Evolutionary conservation across 306 rosid genomes (phyloP).

Genomic region (Sesbania bispinosa): DNA sequence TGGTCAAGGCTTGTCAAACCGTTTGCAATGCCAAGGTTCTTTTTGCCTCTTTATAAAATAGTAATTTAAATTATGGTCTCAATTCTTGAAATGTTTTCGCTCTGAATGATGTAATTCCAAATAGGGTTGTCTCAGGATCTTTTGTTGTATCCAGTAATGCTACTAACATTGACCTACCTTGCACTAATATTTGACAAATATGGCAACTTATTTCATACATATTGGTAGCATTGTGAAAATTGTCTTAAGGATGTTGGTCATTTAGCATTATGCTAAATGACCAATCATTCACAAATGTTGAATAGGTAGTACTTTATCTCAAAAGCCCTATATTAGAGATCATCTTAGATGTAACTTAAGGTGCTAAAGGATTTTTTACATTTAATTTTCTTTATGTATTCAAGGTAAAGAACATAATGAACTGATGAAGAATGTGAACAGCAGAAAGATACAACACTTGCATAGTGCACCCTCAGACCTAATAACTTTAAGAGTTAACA

Average conservation of each 20-base stretch:
- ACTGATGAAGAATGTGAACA: background rate
- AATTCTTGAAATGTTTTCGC: background rate
- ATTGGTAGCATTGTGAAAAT: background rate
- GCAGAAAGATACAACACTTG: background rate
- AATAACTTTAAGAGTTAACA: background rate
- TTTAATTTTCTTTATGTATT: background rate
- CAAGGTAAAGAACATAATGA: background rate
- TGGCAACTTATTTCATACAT: background rate
- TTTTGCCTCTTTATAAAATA: constrained; percentile 14
- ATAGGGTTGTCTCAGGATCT: background rate
- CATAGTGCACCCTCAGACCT: background rate
- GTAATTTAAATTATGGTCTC: background rate
- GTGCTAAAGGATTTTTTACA: background rate
- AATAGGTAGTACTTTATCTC: background rate
- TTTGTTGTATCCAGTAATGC: background rate
- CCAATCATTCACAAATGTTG: background rate
- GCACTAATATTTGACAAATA: background rate
- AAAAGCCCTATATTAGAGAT: background rate
- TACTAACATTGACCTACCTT: background rate
- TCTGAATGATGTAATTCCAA: constrained; percentile 6
- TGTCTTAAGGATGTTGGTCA: background rate
- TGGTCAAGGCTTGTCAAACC: constrained; percentile 83
- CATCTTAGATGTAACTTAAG: background rate
- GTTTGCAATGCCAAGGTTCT: constrained; percentile 81
- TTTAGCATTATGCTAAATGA: too few relatives aligned